These are phyloP conservation scores for Oxyria digyna DNA, from an alignment of 148 eudicot genomes.

Conservation along the genomic window DNA sequence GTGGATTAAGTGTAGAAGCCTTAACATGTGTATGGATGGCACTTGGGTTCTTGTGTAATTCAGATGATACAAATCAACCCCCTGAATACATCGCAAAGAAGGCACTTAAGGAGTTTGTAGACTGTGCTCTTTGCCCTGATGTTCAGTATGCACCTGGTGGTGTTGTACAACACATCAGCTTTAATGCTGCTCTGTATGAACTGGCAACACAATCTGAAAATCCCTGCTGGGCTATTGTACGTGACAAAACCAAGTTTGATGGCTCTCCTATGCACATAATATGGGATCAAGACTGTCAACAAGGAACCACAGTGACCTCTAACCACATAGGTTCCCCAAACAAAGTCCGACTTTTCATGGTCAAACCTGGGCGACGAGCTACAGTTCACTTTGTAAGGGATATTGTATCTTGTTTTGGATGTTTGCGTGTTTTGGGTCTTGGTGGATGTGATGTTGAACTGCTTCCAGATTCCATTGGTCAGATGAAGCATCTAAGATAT, in stretches of 20 bases:
- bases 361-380: neutral
- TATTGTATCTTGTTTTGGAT: neutral
- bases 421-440: neutral
- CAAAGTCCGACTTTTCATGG: neutral
- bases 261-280: neutral
- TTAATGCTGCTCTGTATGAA: neutral
- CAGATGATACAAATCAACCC: neutral
- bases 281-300: neutral
- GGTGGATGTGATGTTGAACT: neutral
- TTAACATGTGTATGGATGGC: neutral
- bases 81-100: neutral
- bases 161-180: neutral
- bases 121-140: neutral
- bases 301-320: neutral
- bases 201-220: neutral
- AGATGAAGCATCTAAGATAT: neutral
- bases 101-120: neutral
- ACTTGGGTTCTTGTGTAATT: neutral
- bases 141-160: neutral
- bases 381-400: neutral
- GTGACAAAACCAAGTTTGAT: neutral
- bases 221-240: neutral
- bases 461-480: neutral
- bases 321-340: neutral
- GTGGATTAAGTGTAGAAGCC: neutral